phyloP scores from a whole-genome alignment of 1,284 basidiomycete genomes.

The Cerioporus squamosus region DNA sequence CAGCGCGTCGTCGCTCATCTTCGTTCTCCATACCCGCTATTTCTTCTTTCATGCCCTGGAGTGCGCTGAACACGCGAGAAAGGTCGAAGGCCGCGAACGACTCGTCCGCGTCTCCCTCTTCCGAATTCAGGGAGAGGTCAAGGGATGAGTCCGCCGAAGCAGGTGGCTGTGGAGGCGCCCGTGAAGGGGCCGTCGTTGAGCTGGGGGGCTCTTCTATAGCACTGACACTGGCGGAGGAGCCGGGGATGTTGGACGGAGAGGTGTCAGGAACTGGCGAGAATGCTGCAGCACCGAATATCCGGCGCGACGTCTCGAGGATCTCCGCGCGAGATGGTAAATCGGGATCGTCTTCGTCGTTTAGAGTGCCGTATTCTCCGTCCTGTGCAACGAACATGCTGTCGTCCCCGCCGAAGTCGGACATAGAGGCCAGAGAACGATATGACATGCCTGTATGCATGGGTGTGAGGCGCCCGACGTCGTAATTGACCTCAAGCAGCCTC shows the following conservation, averaged over 20 bases:
- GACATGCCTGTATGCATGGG: constrained; percentile 41
- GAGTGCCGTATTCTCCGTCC: constrained; percentile 12
- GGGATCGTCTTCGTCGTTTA: constrained; percentile 37
- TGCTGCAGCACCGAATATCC: constrained; percentile 54
- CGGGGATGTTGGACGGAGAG: not conserved
- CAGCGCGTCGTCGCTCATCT: constrained; percentile 63
- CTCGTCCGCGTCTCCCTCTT: constrained; percentile 33
- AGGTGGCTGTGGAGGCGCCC: not conserved
- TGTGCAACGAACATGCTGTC: constrained; percentile 14
- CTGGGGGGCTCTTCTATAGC: not conserved
- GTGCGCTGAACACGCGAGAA: constrained; percentile 58
- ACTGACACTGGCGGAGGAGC: not conserved
- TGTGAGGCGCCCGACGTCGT: constrained; percentile 27
- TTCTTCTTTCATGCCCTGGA: constrained; percentile 75
- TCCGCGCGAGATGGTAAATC: constrained; percentile 56
- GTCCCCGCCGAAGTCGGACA: constrained; percentile 47
- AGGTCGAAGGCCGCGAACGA: constrained; percentile 58
- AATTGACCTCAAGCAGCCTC: constrained; percentile 21
- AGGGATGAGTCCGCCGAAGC: constrained; percentile 4
- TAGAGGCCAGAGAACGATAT: constrained; percentile 53
- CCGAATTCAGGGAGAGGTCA: constrained; percentile 21
- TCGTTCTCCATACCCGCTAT: constrained; percentile 70
- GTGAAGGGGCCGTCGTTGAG: not conserved
- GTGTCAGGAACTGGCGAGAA: constrained; percentile 14
- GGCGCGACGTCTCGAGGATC: constrained; percentile 53